These are phyloP conservation scores for Keithomyces neogunnii DNA, from an alignment of 2,329 filamentous ascomycete genomes.

Conservation along the genomic window DNA sequence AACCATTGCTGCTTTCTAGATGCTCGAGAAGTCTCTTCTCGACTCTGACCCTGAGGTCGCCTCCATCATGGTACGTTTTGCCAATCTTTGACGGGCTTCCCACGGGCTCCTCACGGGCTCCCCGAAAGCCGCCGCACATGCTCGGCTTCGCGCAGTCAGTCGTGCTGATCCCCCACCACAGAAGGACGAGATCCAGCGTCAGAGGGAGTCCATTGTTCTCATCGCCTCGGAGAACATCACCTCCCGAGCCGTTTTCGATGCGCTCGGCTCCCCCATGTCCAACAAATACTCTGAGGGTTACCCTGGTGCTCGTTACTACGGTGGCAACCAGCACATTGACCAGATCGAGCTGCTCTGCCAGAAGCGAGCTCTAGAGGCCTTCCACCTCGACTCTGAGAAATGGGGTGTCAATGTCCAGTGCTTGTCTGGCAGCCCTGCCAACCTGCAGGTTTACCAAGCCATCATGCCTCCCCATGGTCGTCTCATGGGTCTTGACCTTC, in stretches of 20 bases:
- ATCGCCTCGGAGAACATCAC: constrained; percentile 99
- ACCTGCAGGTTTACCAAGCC: constrained; percentile 96
- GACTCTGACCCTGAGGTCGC: constrained; percentile 92
- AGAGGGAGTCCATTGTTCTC: constrained; percentile 96
- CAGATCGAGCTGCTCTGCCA: constrained; percentile 94
- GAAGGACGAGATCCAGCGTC: constrained; percentile 91
- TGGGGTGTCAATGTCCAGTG: constrained; percentile 99
- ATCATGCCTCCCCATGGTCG: constrained; percentile 93
- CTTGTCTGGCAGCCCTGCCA: constrained; percentile 86
- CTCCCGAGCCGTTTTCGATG: constrained; percentile 95
- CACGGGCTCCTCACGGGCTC: not conserved
- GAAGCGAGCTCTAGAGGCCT: constrained; percentile 82
- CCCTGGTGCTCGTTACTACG: constrained; percentile 96
- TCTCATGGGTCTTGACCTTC: constrained; percentile 92
- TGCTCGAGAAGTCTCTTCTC: constrained; percentile 91
- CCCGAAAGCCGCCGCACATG: not conserved
- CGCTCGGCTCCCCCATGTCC: constrained; percentile 87
- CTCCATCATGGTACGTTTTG: constrained; percentile 75
- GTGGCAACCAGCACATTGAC: constrained; percentile 98
- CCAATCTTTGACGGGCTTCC: not conserved
- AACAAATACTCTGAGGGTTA: constrained; percentile 99
- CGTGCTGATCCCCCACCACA: constrained; percentile 32
- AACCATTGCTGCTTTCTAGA: constrained; percentile 39
- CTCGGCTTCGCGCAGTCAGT: not conserved
- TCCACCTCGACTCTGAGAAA: constrained; percentile 75